Conservation (phyloP, 108 stramenopile species). For the Fistulifera pelliculosa region DNA sequence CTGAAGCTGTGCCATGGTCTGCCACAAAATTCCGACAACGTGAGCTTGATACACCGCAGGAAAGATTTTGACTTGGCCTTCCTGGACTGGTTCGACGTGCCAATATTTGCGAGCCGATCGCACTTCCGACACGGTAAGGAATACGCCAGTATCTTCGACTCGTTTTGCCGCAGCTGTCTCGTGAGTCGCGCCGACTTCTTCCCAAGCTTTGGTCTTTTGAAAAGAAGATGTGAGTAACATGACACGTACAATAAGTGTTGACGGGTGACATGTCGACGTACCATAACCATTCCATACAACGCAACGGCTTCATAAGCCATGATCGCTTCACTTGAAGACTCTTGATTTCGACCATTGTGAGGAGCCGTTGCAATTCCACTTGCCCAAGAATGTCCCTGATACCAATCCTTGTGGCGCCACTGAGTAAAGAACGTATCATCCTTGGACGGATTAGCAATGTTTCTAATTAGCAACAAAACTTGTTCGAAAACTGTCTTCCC, state of each 20-base stretch:
- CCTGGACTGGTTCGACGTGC: conserved; percentile 50
- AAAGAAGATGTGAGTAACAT: no score
- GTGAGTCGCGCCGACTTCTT: conserved; percentile 24
- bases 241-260: no score
- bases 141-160: conserved; percentile 53
- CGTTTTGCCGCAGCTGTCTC: conserved; percentile 27
- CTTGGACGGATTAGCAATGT: conserved; percentile 79
- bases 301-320: conserved; percentile 86
- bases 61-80: conserved; percentile 27
- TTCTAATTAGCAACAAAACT: conserved; percentile 73
- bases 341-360: conserved; percentile 87
- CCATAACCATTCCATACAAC: conserved; percentile 73
- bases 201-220: background rate
- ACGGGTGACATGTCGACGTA: conserved; percentile 4
- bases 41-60: conserved; percentile 32
- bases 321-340: conserved; percentile 86
- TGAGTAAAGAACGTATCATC: conserved; percentile 73
- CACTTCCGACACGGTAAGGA: conserved; percentile 72
- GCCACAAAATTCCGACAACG: conserved; percentile 76
- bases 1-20: conserved; percentile 41
- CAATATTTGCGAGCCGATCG: conserved; percentile 76
- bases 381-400: conserved; percentile 74
- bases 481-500: conserved; percentile 68
- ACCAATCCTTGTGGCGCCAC: conserved; percentile 82
- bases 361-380: conserved; percentile 60